A percentile compares a stretch with the other conserved stretches of the same genome.
These are phyloP conservation scores for Colletotrichum melonis DNA, from an alignment of 2,329 filamentous ascomycete genomes.

Conservation along the genomic window DNA sequence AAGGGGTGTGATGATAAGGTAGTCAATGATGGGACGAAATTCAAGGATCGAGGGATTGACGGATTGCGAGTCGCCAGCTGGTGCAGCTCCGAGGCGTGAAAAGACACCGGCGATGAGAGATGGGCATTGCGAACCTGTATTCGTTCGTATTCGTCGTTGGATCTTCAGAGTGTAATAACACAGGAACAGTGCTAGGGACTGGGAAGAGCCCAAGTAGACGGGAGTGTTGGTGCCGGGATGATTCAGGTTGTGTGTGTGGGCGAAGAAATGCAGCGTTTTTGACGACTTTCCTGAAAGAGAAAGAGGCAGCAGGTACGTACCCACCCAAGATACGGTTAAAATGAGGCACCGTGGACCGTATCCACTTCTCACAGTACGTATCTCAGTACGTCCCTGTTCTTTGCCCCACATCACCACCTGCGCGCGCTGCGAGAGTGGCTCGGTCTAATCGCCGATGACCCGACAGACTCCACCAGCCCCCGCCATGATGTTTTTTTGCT, in stretches of 20 bases:
- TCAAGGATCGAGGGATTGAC: neutral
- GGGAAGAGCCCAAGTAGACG: too few species aligned
- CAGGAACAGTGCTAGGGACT: too few species aligned
- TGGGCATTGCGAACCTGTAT: neutral
- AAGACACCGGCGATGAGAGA: neutral
- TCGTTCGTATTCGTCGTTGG: too few species aligned
- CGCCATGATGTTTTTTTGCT: neutral
- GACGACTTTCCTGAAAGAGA: conserved; percentile 2
- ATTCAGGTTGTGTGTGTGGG: neutral
- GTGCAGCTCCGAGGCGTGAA: neutral
- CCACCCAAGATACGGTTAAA: conserved; percentile 32
- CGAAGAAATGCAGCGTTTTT: neutral
- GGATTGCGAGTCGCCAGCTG: neutral
- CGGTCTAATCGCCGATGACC: conserved; percentile 26
- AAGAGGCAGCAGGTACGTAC: neutral
- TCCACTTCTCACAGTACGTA: neutral
- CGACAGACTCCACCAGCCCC: neutral
- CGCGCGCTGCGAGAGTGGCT: conserved; percentile 10
- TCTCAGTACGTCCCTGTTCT: too few species aligned
- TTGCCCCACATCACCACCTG: conserved; percentile 19
- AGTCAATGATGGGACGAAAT: neutral
- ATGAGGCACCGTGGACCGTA: conserved; percentile 13
- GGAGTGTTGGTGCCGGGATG: neutral
- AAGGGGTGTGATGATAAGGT: neutral
- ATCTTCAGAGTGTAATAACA: too few species aligned